Conservation (phyloP, 768 basidiomycete species). For the Myochromella boudieri region DNA sequence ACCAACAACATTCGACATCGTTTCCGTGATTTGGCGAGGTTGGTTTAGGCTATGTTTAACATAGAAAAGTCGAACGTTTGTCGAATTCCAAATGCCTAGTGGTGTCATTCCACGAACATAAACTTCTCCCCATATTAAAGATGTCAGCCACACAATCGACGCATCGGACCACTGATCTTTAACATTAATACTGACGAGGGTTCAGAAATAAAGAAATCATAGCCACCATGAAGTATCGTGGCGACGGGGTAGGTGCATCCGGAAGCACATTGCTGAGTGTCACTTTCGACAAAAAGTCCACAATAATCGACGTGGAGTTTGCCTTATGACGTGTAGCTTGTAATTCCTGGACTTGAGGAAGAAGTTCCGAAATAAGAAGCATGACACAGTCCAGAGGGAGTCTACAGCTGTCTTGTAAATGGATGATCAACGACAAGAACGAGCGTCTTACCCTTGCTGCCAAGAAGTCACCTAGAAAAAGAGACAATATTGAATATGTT, state of each 20-base stretch:
- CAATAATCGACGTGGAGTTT: slow-evolving; percentile 65
- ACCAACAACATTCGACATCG: slow-evolving; percentile 80
- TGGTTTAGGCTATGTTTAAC: slow-evolving; percentile 81
- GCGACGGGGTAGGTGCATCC: slow-evolving; percentile 56
- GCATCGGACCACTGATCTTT: slow-evolving; percentile 82
- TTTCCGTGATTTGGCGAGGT: slow-evolving; percentile 71
- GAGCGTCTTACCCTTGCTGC: slow-evolving; percentile 80
- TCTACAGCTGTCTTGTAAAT: slow-evolving; percentile 42
- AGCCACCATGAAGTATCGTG: slow-evolving; percentile 77
- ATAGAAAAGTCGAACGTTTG: slow-evolving; percentile 86
- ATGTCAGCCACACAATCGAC: slow-evolving; percentile 89
- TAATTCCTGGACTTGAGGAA: slow-evolving; percentile 81
- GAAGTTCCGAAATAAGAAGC: slow-evolving; percentile 83
- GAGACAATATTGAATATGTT: not conserved
- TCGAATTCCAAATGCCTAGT: slow-evolving; percentile 87
- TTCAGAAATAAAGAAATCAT: not conserved
- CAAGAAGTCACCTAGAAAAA: slow-evolving; percentile 76
- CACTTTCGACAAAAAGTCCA: slow-evolving; percentile 72
- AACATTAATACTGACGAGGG: slow-evolving; percentile 4
- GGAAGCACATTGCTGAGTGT: slow-evolving; percentile 76
- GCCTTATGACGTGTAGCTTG: slow-evolving; percentile 66
- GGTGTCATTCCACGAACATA: slow-evolving; percentile 89
- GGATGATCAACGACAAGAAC: too few relatives aligned
- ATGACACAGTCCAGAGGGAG: slow-evolving; percentile 88
- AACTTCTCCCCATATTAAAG: slow-evolving; percentile 93